Evolutionary conservation across 805 yeast genomes (phyloP).

Genomic region (Teunomyces pallodes): DNA sequence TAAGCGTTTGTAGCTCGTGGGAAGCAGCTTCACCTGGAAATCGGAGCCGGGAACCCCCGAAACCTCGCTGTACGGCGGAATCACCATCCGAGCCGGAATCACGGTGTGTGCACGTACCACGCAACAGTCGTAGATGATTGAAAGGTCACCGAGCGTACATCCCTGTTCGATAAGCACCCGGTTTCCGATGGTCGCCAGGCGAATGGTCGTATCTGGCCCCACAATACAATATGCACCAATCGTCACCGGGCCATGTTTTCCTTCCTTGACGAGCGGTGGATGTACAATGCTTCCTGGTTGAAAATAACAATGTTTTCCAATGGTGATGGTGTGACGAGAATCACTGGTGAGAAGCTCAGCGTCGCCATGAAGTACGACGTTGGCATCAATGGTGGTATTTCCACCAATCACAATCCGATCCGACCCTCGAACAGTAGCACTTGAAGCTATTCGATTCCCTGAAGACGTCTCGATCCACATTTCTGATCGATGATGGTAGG

Average conservation of each 20-base stretch:
- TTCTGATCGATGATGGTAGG: background rate
- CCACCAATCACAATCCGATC: slow-evolving; percentile 46
- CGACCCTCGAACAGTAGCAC: slow-evolving; percentile 43
- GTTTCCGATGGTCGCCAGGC: slow-evolving; percentile 44
- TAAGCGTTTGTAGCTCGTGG: slow-evolving; percentile 31
- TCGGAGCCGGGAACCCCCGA: slow-evolving; percentile 36
- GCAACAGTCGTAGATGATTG: slow-evolving; percentile 52
- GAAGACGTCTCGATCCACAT: slow-evolving; percentile 49
- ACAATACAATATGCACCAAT: slow-evolving; percentile 49
- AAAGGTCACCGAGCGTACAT: slow-evolving; percentile 35
- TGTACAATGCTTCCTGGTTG: slow-evolving; percentile 24
- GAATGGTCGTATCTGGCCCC: slow-evolving; percentile 32
- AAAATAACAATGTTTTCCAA: slow-evolving; percentile 49
- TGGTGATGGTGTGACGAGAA: slow-evolving; percentile 25
- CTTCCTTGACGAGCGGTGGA: slow-evolving; percentile 23
- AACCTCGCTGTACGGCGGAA: slow-evolving; percentile 55
- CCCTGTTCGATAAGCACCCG: slow-evolving; percentile 46
- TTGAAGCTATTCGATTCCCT: slow-evolving; percentile 49
- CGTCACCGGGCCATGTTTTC: slow-evolving; percentile 24
- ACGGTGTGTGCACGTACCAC: slow-evolving; percentile 39
- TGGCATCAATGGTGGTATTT: slow-evolving; percentile 40
- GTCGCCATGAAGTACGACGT: slow-evolving; percentile 35
- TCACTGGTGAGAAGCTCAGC: slow-evolving; percentile 14
- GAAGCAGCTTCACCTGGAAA: slow-evolving; percentile 24
- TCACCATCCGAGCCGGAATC: slow-evolving; percentile 41